Evolutionary conservation across 2,329 filamentous ascomycete genomes (phyloP), one percentile per base, ranked within the genome.

Genomic region (Akanthomyces dipterigenus): DNA sequence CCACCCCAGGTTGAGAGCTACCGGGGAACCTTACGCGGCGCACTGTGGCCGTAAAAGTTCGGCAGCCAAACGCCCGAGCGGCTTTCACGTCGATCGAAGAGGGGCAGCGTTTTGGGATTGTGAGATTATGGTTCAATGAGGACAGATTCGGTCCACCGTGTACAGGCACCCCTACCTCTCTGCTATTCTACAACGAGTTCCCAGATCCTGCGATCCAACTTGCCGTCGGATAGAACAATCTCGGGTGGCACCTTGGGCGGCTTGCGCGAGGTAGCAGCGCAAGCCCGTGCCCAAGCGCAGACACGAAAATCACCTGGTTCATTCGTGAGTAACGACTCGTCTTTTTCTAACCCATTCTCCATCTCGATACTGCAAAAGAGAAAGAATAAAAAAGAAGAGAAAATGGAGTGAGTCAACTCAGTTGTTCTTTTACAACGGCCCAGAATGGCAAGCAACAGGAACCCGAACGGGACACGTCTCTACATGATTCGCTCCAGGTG

Each of bases 221-320:
- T 55, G 18, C 34, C 40, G 4, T n/a, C 59, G 14, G 51, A 28
- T 24, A 18, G 28, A 9, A 61, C 51, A 5, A 50, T 61, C 51
- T 55, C 42, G 8, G 54, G 36, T 3, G 38, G 42, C 34, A 26
- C 31, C 8, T 55, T 61, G 42, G 40, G 40, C n/a, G 31, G 49
- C 3, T 22, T 61, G 24, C 51, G 50, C 3, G 26, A 49, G 18
- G 50, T 36, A 18, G 58, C 49, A 14, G 59, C 59, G 26, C 28
- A 18, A 36, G 26, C 31, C 59, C 16, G n/a, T 61, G 16, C 59
- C 43, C 22, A 56, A 50, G 34, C 24, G 16, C 20, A 38, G 59
- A 36, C 59, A 61, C 36, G 59, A 61, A 61, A 43, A 56, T 61
- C 31, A 56, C 51, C 40, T 61, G 51, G 43, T 22, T 56, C 9